phyloP scores from a whole-genome alignment of 1,139 yeast genomes.

The Debaryomyces nepalensis region DNA sequence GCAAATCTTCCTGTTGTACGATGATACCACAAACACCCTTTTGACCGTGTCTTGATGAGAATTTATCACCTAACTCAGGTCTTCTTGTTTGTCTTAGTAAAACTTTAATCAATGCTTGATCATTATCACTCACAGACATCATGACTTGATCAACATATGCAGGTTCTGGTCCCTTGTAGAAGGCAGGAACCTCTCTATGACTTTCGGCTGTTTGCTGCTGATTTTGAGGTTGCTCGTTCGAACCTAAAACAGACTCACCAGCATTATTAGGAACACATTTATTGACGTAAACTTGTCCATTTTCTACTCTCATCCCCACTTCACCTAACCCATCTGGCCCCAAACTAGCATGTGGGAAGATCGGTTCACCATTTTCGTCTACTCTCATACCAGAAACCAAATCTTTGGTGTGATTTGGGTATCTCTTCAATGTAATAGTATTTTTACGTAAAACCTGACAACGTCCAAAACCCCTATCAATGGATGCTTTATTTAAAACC shows the following conservation, averaged over 20 bases:
- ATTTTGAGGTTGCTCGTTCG: constrained; percentile 29
- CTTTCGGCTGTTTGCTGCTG: constrained; percentile 48
- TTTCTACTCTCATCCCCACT: constrained; percentile 87
- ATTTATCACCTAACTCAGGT: constrained; percentile 97
- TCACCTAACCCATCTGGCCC: constrained; percentile 98
- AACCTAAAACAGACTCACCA: constrained; percentile 68
- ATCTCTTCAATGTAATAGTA: constrained; percentile 84
- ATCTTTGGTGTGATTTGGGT: constrained; percentile 93
- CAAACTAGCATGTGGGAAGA: constrained; percentile 81
- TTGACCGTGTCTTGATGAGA: constrained; percentile 96
- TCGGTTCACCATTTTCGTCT: constrained; percentile 77
- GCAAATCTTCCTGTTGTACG: constrained; percentile 95
- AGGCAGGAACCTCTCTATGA: constrained; percentile 88
- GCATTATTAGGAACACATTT: constrained; percentile 91
- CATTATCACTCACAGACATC: constrained; percentile 95
- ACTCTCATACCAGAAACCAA: constrained; percentile 89
- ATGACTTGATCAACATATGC: constrained; percentile 95
- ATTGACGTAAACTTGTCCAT: constrained; percentile 93
- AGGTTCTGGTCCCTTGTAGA: constrained; percentile 93
- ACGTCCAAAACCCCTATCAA: constrained; percentile 97
- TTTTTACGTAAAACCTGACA: constrained; percentile 97
- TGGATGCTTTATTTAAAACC: constrained; percentile 87
- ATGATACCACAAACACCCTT: constrained; percentile 99
- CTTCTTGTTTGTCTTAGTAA: constrained; percentile 93
- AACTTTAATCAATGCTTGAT: constrained; percentile 92